phyloP scores from a whole-genome alignment of 2,329 filamentous ascomycete genomes.

The Aspergillus novofumigatus region DNA sequence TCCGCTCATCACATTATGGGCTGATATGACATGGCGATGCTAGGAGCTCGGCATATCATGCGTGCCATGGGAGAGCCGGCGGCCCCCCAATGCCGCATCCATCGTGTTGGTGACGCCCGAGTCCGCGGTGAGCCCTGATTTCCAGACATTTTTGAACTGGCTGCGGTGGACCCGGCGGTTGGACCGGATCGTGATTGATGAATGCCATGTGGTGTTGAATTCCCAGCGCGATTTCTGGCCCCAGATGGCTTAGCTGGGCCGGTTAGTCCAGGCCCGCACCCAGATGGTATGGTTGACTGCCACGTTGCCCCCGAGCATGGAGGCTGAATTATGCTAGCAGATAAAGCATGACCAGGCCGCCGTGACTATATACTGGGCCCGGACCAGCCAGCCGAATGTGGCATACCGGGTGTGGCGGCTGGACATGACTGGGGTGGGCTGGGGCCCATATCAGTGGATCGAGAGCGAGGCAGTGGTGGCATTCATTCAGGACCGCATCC shows the following conservation, averaged over 20 bases:
- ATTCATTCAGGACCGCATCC: background rate
- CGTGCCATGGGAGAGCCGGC: slow-evolving; percentile 6
- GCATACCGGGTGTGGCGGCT: slow-evolving; percentile 5
- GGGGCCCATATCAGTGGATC: background rate
- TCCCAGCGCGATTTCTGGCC: slow-evolving; percentile 1
- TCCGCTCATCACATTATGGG: background rate
- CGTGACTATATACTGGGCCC: background rate
- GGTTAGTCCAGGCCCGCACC: background rate
- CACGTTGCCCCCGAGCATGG: slow-evolving; percentile 6
- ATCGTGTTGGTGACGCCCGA: slow-evolving; percentile 10
- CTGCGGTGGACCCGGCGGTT: background rate
- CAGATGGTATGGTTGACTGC: slow-evolving; percentile 11
- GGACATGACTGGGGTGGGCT: background rate
- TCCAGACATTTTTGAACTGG: slow-evolving; percentile 2
- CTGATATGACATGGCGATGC: background rate
- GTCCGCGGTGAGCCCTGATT: background rate
- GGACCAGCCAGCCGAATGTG: background rate
- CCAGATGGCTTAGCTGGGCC: background rate
- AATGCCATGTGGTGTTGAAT: slow-evolving; percentile 11
- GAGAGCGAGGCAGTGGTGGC: background rate
- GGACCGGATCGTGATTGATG: slow-evolving; percentile 5
- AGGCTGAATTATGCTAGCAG: background rate
- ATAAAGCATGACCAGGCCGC: background rate
- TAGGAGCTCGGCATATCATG: background rate
- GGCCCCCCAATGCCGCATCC: background rate